Evolutionary conservation across 805 yeast species (phyloP).

Genomic region (Candida verbasci): DNA sequence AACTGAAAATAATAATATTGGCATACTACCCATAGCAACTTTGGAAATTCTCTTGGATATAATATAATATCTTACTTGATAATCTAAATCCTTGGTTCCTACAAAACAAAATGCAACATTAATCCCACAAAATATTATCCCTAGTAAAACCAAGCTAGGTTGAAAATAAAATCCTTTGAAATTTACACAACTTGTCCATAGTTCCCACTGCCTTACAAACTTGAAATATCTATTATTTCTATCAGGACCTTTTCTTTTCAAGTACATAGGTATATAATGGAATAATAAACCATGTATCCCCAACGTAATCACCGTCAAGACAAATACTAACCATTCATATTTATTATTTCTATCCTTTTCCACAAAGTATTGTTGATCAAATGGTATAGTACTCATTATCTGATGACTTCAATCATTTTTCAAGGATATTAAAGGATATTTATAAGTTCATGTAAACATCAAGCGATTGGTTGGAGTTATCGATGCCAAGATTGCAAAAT

Average conservation of each 20-base stretch:
- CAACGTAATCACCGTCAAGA: conserved; percentile 20
- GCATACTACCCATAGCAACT: conserved; percentile 39
- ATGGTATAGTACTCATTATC: conserved; percentile 16
- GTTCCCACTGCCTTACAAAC: conserved; percentile 23
- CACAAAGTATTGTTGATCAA: conserved; percentile 32
- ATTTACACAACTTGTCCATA: conserved; percentile 18
- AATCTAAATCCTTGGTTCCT: conserved; percentile 35
- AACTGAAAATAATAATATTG: conserved; percentile 30
- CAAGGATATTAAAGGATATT: conserved; percentile 1
- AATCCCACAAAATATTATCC: conserved; percentile 23
- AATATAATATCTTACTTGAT: conserved; percentile 35
- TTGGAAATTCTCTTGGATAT: conserved; percentile 40
- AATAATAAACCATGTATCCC: conserved; percentile 37
- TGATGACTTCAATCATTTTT: conserved; percentile 19
- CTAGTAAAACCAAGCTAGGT: conserved; percentile 36
- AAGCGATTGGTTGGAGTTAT: conserved; percentile 8
- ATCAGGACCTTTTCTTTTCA: conserved; percentile 15
- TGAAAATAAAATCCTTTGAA: conserved; percentile 26
- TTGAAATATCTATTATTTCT: conserved; percentile 18
- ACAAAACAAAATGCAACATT: conserved; percentile 24
- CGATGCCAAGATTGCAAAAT: conserved; percentile 5
- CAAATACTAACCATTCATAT: conserved; percentile 34
- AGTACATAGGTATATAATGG: conserved; percentile 35
- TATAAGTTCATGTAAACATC: background rate
- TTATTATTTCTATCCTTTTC: conserved; percentile 33